Conservation (phyloP, 768 basidiomycete species). For the Calocera cornea region DNA sequence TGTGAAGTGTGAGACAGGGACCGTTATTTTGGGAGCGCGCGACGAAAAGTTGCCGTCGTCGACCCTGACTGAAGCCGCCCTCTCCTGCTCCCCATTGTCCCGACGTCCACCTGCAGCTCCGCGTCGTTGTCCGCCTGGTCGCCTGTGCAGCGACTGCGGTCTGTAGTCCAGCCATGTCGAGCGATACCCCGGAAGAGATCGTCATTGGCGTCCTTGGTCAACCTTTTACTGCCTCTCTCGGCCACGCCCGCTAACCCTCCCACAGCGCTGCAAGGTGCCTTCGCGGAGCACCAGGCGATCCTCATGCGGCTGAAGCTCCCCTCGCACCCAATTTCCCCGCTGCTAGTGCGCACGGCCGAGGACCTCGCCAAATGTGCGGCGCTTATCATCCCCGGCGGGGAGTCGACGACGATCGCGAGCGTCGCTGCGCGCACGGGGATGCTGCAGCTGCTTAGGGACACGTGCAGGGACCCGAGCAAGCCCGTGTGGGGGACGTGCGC, state of each 20-base stretch:
- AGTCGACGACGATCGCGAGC: conserved; percentile 84
- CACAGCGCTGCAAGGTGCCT: conserved; percentile 86
- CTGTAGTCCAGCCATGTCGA: background rate
- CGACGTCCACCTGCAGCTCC: too few species aligned
- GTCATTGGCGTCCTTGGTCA: conserved; percentile 14
- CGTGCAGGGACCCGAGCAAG: conserved; percentile 46
- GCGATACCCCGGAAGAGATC: conserved; percentile 4
- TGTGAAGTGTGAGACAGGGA: background rate
- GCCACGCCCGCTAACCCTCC: background rate
- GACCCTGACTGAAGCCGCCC: too few species aligned
- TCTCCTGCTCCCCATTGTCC: too few species aligned
- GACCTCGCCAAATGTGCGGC: conserved; percentile 69
- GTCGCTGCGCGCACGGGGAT: conserved; percentile 61
- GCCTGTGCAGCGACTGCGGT: background rate
- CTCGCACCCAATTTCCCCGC: conserved; percentile 22
- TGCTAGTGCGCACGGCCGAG: conserved; percentile 55
- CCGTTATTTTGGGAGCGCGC: background rate
- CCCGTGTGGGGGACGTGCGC: conserved; percentile 95
- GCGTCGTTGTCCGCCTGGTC: background rate
- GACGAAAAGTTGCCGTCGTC: background rate
- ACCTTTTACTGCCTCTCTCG: background rate
- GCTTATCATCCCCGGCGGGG: conserved; percentile 92
- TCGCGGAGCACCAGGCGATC: conserved; percentile 68
- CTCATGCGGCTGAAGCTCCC: conserved; percentile 42
- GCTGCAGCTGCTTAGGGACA: conserved; percentile 55